A percentile compares a stretch with the other conserved stretches of the same genome.
phyloP scores from a whole-genome alignment of 169 alveolate genomes.

The Plasmodium gallinaceum region DNA sequence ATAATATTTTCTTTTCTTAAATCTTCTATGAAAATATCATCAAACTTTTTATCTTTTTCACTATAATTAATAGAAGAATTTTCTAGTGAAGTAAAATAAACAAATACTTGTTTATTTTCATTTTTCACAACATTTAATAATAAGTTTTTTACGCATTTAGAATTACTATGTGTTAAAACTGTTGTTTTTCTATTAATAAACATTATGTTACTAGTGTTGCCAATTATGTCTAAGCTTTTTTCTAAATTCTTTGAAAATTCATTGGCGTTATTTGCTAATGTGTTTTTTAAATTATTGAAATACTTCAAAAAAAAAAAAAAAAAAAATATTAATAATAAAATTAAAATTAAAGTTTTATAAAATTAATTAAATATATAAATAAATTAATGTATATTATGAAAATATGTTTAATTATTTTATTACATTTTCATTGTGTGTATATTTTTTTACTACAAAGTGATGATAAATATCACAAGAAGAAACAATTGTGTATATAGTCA shows the following conservation, averaged over 20 bases:
- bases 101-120: slow-evolving; percentile 42
- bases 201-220: slow-evolving; percentile 35
- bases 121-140: slow-evolving; percentile 38
- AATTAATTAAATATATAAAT: slow-evolving; percentile 1
- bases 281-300: slow-evolving; percentile 25
- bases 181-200: slow-evolving; percentile 36
- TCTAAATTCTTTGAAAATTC: slow-evolving; percentile 32
- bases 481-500: slow-evolving; percentile 62
- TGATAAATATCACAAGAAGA: slow-evolving; percentile 64
- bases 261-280: slow-evolving; percentile 20
- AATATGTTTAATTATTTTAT: neutral
- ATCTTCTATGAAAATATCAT: slow-evolving; percentile 46
- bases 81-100: slow-evolving; percentile 52
- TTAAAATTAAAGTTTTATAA: neutral
- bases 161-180: slow-evolving; percentile 53
- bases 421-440: slow-evolving; percentile 70
- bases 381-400: neutral
- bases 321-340: no score
- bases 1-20: slow-evolving; percentile 48
- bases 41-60: slow-evolving; percentile 53
- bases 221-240: slow-evolving; percentile 48
- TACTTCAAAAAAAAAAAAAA: slow-evolving; percentile 33
- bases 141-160: slow-evolving; percentile 71
- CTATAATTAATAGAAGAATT: slow-evolving; percentile 20
- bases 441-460: slow-evolving; percentile 66